Conservation (phyloP, 441 rosid genomes). For the Adansonia gregorii region DNA sequence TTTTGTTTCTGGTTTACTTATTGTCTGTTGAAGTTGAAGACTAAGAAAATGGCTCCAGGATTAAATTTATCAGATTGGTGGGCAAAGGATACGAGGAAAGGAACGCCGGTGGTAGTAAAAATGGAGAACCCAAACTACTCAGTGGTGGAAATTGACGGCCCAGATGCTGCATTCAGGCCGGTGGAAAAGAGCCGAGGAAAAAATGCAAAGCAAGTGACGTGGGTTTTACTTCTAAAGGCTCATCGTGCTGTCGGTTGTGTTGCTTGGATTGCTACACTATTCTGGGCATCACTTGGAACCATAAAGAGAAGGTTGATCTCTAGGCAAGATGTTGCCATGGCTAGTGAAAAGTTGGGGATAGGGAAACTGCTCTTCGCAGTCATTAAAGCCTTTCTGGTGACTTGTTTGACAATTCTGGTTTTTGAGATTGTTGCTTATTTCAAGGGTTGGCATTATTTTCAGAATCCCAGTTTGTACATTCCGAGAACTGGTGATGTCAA, state of each 20-base stretch:
- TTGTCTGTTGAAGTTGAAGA: slow-evolving; percentile 1
- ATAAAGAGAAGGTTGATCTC: slow-evolving; percentile 71
- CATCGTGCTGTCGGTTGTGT: slow-evolving; percentile 84
- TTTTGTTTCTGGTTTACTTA: not conserved
- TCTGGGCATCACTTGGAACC: slow-evolving; percentile 83
- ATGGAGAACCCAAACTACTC: slow-evolving; percentile 90
- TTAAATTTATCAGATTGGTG: slow-evolving; percentile 72
- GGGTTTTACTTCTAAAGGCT: slow-evolving; percentile 93
- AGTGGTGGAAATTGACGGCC: slow-evolving; percentile 76
- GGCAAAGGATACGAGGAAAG: slow-evolving; percentile 66
- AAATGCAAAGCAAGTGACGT: slow-evolving; percentile 85
- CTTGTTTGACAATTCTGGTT: slow-evolving; percentile 53
- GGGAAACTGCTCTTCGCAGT: slow-evolving; percentile 64
- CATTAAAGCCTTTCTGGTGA: slow-evolving; percentile 58
- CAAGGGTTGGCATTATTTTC: slow-evolving; percentile 80
- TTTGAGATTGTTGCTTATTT: slow-evolving; percentile 77
- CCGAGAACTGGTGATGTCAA: slow-evolving; percentile 56
- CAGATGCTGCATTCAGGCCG: slow-evolving; percentile 83
- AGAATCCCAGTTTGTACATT: slow-evolving; percentile 52
- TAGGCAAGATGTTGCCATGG: slow-evolving; percentile 60
- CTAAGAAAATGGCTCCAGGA: slow-evolving; percentile 61
- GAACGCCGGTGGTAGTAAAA: slow-evolving; percentile 82
- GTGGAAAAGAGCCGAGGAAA: slow-evolving; percentile 83
- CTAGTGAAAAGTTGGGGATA: slow-evolving; percentile 65
- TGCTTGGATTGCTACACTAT: slow-evolving; percentile 69